phyloP scores from a whole-genome alignment of 106 monocot genomes.

The Narthecium ossifragum region DNA sequence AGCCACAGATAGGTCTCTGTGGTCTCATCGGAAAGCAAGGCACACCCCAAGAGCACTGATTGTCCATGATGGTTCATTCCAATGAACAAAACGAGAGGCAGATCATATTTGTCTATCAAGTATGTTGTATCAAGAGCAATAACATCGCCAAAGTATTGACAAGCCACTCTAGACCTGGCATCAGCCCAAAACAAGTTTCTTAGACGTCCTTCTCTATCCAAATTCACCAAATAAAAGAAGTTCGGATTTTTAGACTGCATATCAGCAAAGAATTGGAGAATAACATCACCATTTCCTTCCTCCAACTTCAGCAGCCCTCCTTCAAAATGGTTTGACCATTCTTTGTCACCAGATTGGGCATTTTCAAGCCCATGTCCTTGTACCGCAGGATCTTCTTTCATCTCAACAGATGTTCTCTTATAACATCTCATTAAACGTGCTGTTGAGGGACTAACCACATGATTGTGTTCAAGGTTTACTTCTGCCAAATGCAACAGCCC shows the following conservation, averaged over 20 bases:
- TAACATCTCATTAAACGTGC: constrained; percentile 35
- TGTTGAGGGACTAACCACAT: constrained; percentile 28
- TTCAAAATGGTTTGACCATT: constrained; percentile 23
- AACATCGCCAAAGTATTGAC: constrained; percentile 42
- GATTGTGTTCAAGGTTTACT: constrained; percentile 48
- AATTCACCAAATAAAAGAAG: constrained; percentile 50
- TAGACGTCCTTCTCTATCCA: constrained; percentile 38
- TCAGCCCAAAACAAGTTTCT: constrained; percentile 65
- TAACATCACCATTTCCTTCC: constrained; percentile 30
- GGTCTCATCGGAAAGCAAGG: constrained; percentile 37
- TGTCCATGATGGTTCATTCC: constrained; percentile 55
- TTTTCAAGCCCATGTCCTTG: constrained; percentile 20
- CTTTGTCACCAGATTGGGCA: constrained; percentile 18
- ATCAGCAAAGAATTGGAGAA: constrained; percentile 29
- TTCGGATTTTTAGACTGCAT: constrained; percentile 43
- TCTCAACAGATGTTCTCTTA: constrained; percentile 27
- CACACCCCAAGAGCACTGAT: constrained; percentile 43
- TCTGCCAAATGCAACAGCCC: constrained; percentile 43
- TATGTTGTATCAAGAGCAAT: constrained; percentile 38
- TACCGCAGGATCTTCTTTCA: constrained; percentile 26
- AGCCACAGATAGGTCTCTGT: constrained; percentile 43
- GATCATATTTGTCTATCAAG: constrained; percentile 23
- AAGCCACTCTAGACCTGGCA: constrained; percentile 35
- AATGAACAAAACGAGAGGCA: constrained; percentile 40
- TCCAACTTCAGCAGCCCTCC: constrained; percentile 31